Evolutionary conservation across 2,329 filamentous ascomycete genomes (phyloP).

Genomic region (Apiospora pterosperma): DNA sequence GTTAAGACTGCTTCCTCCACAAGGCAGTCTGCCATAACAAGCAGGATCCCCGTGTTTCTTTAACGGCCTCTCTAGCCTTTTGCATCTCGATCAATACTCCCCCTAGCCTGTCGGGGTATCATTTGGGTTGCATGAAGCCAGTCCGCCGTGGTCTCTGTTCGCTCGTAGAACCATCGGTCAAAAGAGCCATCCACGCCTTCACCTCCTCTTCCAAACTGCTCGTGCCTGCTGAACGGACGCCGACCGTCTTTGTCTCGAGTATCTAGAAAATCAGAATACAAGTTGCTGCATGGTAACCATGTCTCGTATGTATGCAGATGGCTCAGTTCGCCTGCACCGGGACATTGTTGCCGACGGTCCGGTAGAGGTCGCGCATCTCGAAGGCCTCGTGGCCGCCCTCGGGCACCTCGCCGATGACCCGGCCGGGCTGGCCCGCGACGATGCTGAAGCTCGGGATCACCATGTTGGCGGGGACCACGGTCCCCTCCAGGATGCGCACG

Average conservation of each 20-base stretch:
- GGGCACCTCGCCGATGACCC: conserved; percentile 77
- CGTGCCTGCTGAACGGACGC: not conserved
- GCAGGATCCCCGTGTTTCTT: not conserved
- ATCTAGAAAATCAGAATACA: not conserved
- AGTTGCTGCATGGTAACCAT: not conserved
- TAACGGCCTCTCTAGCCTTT: not conserved
- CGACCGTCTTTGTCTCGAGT: not conserved
- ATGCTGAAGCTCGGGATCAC: conserved; percentile 90
- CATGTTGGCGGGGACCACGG: conserved; percentile 82
- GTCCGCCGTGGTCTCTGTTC: too few species aligned
- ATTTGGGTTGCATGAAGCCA: not conserved
- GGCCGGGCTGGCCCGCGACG: conserved; percentile 78
- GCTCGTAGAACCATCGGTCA: not conserved
- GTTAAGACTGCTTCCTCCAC: not conserved
- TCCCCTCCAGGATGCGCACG: conserved; percentile 79
- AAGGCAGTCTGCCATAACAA: not conserved
- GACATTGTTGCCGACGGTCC: conserved; percentile 58
- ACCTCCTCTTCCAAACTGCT: not conserved
- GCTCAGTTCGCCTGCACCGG: not conserved
- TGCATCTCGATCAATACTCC: not conserved
- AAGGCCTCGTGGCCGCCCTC: conserved; percentile 66
- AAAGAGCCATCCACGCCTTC: not conserved
- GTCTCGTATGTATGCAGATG: not conserved
- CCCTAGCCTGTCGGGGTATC: not conserved
- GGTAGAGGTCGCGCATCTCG: conserved; percentile 62